phyloP scores from a whole-genome alignment of 2,329 filamentous ascomycete genomes.

The Epichloe scottii region DNA sequence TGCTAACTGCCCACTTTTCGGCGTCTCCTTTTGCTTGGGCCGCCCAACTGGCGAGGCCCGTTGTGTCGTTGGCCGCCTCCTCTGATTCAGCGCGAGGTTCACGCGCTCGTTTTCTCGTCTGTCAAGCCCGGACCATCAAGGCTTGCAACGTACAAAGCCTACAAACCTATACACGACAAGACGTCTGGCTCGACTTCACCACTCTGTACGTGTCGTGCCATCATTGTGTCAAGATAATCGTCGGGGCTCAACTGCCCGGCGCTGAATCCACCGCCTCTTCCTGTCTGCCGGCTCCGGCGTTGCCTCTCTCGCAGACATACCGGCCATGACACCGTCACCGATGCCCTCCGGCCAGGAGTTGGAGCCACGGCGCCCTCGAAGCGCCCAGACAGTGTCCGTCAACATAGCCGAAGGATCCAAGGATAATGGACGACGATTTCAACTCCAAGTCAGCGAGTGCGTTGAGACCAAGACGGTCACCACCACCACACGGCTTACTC shows the following conservation, averaged over 20 bases:
- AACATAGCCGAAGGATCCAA: constrained; percentile 31
- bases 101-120: constrained; percentile 6
- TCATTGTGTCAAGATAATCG: not conserved
- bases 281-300: constrained; percentile 7
- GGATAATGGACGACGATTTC: constrained; percentile 26
- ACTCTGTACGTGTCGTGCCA: not conserved
- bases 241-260: constrained; percentile 3
- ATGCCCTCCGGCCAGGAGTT: constrained; percentile 22
- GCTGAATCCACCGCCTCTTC: constrained; percentile 1
- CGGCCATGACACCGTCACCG: constrained; percentile 27
- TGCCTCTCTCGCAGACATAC: constrained; percentile 3
- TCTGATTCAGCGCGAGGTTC: constrained; percentile 8
- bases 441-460: constrained; percentile 50
- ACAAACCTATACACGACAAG: not conserved
- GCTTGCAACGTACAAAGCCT: not conserved
- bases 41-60: not conserved
- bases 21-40: constrained; percentile 5
- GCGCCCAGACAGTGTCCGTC: constrained; percentile 31
- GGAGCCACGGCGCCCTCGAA: constrained; percentile 21
- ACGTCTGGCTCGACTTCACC: not conserved
- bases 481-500: constrained; percentile 82
- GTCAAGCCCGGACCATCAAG: not conserved
- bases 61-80: constrained; percentile 3
- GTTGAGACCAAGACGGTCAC: constrained; percentile 65
- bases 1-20: constrained; percentile 3